A percentile compares a stretch with the other conserved stretches of the same genome.
These are phyloP conservation scores for Gastrolobium bilobum DNA, from an alignment of 306 rosid genomes.

Conservation along the genomic window DNA sequence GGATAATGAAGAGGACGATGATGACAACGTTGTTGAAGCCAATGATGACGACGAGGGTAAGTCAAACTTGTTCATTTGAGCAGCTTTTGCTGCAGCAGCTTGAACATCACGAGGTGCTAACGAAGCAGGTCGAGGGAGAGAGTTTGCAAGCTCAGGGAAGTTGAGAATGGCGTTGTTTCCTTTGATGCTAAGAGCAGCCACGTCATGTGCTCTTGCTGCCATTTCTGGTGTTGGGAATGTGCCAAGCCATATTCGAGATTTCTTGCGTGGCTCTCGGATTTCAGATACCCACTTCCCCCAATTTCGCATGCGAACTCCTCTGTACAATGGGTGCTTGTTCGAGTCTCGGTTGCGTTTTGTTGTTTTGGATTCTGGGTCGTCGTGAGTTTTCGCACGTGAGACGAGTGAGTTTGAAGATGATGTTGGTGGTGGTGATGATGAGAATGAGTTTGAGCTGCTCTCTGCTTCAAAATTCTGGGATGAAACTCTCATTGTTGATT, in stretches of 20 bases:
- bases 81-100: slow-evolving; percentile 85
- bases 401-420: background rate
- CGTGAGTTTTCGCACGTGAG: background rate
- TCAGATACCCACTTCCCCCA: slow-evolving; percentile 99
- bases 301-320: slow-evolving; percentile 92
- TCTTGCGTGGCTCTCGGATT: slow-evolving; percentile 95
- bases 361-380: slow-evolving; percentile 11
- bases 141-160: slow-evolving; percentile 72
- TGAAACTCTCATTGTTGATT: slow-evolving; percentile 50
- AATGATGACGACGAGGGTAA: background rate
- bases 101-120: slow-evolving; percentile 80
- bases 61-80: slow-evolving; percentile 67
- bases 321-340: slow-evolving; percentile 67
- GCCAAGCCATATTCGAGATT: slow-evolving; percentile 96
- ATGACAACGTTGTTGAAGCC: background rate
- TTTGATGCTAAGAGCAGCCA: slow-evolving; percentile 85
- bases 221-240: slow-evolving; percentile 91
- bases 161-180: slow-evolving; percentile 81
- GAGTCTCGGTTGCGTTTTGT: slow-evolving; percentile 64
- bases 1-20: slow-evolving; percentile 35
- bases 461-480: slow-evolving; percentile 55
- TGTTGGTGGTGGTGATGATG: slow-evolving; percentile 43
- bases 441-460: slow-evolving; percentile 62
- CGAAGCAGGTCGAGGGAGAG: slow-evolving; percentile 80
- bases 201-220: slow-evolving; percentile 99